Percentiles rank a stretch among this genome's conserved stretches.
Conservation (phyloP, 106 monocot genomes). For the Amphibolis antarctica region DNA sequence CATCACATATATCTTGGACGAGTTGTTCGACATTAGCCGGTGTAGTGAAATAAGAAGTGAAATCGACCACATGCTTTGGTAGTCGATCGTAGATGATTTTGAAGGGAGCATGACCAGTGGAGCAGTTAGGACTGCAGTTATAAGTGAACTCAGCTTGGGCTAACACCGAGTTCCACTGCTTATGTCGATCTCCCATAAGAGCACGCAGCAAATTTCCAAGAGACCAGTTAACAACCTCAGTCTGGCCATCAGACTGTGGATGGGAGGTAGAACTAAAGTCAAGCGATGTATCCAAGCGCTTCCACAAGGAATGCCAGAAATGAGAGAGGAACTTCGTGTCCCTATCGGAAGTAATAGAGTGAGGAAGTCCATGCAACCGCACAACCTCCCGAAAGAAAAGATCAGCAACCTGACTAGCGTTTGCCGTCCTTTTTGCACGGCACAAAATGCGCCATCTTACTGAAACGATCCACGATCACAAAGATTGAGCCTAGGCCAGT, state of each 20-base stretch:
- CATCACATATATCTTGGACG: too few species aligned
- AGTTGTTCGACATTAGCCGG: too few species aligned
- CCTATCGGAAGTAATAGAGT: background rate
- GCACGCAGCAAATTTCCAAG: background rate
- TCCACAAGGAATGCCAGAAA: constrained; percentile 7
- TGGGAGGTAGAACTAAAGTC: too few species aligned
- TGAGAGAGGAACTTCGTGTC: background rate
- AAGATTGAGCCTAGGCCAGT: background rate
- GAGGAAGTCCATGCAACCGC: background rate
- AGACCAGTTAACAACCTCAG: background rate
- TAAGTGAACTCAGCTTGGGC: too few species aligned
- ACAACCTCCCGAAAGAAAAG: constrained; percentile 4
- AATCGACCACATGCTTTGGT: too few species aligned
- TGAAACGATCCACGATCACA: constrained; percentile 2
- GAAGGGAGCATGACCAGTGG: background rate
- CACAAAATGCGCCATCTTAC: constrained; percentile 7
- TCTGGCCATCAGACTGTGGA: too few species aligned
- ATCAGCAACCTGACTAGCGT: background rate
- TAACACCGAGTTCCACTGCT: background rate
- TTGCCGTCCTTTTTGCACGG: background rate
- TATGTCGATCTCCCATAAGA: background rate
- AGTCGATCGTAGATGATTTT: background rate
- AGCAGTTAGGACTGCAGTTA: background rate
- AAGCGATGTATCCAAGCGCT: too few species aligned
- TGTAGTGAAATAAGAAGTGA: too few species aligned